A percentile compares a stretch with the other conserved stretches of the same genome.
Evolutionary conservation across 2,329 filamentous ascomycete species (phyloP).

Genomic region (Aureobasidium sp.): DNA sequence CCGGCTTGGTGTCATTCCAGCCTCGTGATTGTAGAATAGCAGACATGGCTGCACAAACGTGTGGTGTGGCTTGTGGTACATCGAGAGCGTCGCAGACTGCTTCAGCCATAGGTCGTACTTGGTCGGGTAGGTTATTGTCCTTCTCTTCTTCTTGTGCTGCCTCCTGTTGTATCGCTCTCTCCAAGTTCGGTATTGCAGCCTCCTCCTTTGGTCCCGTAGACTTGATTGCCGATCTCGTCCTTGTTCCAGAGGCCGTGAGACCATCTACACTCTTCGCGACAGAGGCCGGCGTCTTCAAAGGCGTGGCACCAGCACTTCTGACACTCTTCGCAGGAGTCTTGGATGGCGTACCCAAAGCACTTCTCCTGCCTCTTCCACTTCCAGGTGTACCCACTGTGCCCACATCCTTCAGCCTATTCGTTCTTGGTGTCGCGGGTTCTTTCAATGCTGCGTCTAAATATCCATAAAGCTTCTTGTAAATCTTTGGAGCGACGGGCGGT

Average conservation of each 20-base stretch:
- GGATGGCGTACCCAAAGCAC: constrained; percentile 9
- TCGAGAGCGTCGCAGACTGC: constrained; percentile 48
- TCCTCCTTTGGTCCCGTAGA: neutral
- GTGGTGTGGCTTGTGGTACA: constrained; percentile 25
- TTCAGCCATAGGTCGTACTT: constrained; percentile 49
- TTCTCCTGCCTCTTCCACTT: constrained; percentile 9
- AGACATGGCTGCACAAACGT: constrained; percentile 27
- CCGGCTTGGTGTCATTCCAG: neutral
- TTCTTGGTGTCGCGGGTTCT: constrained; percentile 37
- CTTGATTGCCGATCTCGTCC: neutral
- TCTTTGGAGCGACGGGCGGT: constrained; percentile 80
- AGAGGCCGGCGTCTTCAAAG: constrained; percentile 1
- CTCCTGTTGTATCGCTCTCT: neutral
- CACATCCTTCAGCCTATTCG: constrained; percentile 29
- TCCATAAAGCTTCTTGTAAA: constrained; percentile 86
- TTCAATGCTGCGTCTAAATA: constrained; percentile 80
- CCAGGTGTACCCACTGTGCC: neutral
- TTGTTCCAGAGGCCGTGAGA: neutral
- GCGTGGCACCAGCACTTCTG: constrained; percentile 9
- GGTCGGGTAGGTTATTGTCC: neutral
- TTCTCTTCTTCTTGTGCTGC: constrained; percentile 11
- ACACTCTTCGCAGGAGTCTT: constrained; percentile 14
- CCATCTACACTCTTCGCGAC: neutral
- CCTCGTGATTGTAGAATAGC: constrained; percentile 24
- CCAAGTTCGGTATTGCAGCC: neutral